Conservation (phyloP, 345 rosid species). For the Gossypium turneri region DNA sequence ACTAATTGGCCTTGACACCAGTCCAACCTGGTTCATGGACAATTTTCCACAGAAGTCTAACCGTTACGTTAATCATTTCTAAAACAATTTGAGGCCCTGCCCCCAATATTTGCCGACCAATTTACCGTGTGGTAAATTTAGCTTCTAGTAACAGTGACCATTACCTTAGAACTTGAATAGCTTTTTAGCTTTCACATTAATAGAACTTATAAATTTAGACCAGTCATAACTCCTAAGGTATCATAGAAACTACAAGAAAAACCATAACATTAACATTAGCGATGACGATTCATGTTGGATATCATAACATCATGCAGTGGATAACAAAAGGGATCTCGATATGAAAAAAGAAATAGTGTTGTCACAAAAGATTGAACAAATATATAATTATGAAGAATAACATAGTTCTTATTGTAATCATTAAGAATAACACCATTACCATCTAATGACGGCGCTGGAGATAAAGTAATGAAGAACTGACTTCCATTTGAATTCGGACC, state of each 20-base stretch:
- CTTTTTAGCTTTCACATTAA: background rate
- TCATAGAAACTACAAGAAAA: background rate
- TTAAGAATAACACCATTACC: constrained; percentile 38
- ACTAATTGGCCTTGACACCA: background rate
- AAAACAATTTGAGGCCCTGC: background rate
- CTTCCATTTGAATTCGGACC: constrained; percentile 93
- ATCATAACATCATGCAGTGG: background rate
- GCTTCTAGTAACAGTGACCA: background rate
- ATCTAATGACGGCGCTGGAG: constrained; percentile 80
- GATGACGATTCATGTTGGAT: background rate
- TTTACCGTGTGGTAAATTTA: background rate
- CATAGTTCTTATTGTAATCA: background rate
- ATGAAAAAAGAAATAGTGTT: background rate
- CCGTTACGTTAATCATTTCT: background rate
- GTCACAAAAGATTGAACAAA: background rate
- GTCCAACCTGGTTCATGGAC: background rate
- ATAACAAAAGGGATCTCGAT: background rate
- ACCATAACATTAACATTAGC: background rate
- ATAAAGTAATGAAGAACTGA: constrained; percentile 87
- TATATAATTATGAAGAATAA: background rate
- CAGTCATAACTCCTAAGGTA: background rate
- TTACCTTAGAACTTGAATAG: background rate
- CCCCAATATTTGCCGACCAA: background rate
- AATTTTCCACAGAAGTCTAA: background rate
- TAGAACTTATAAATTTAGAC: background rate